These are phyloP conservation scores for Arxiozyma bovina DNA, from an alignment of 1,139 yeast species.

Conservation along the genomic window DNA sequence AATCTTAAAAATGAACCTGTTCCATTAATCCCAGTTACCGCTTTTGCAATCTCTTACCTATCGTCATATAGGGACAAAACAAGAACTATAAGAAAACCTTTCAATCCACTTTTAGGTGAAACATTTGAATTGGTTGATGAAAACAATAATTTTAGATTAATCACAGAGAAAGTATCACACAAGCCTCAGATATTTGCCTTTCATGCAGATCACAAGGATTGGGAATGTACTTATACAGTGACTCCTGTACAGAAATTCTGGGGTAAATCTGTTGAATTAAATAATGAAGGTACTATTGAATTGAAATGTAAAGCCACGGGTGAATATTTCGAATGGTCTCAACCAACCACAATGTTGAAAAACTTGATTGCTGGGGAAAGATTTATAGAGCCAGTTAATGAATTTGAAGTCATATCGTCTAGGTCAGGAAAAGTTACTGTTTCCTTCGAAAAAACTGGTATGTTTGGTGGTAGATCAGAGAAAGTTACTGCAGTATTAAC, in stretches of 20 bases:
- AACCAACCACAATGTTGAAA: conserved; percentile 74
- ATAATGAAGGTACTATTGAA: conserved; percentile 59
- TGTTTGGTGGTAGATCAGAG: conserved; percentile 87
- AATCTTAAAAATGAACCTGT: conserved; percentile 45
- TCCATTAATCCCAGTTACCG: conserved; percentile 55
- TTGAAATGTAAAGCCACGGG: conserved; percentile 53
- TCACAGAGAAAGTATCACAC: conserved; percentile 75
- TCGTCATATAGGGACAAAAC: conserved; percentile 66
- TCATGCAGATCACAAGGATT: conserved; percentile 59
- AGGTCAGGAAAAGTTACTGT: conserved; percentile 60
- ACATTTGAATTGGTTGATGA: conserved; percentile 78
- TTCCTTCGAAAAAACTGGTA: conserved; percentile 59
- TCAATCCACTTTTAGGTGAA: conserved; percentile 84
- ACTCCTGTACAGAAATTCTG: conserved; percentile 85
- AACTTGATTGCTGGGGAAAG: conserved; percentile 92
- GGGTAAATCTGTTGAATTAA: conserved; percentile 87
- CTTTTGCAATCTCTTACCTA: conserved; percentile 71
- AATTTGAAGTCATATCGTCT: conserved; percentile 58
- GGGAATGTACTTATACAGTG: conserved; percentile 72
- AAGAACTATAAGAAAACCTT: conserved; percentile 77
- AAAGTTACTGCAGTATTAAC: conserved; percentile 53
- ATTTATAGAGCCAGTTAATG: conserved; percentile 79
- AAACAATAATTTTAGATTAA: conserved; percentile 56
- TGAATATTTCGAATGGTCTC: conserved; percentile 68
- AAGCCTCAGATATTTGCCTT: conserved; percentile 78